Percentiles rank a stretch among this genome's conserved stretches.
Conservation (phyloP, 2,329 filamentous ascomycete species). For the Aspergillus cejpii region DNA sequence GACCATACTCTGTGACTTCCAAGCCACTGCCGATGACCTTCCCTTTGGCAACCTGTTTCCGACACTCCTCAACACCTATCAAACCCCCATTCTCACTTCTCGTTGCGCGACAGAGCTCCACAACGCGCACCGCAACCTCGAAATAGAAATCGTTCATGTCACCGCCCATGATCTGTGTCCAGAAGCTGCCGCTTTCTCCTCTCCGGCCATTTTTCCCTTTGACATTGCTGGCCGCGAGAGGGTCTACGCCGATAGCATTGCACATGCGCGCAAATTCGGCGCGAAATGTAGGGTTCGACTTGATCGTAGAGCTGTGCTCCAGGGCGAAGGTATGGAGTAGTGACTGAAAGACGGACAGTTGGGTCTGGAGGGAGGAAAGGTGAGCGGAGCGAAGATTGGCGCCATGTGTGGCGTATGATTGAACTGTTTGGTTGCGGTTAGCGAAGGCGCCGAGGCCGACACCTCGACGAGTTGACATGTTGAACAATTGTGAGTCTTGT, state of each 20-base stretch:
- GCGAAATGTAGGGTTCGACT: slow-evolving; percentile 88
- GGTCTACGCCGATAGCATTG: slow-evolving; percentile 91
- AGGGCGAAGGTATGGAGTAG: slow-evolving; percentile 90
- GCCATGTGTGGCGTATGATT: slow-evolving; percentile 87
- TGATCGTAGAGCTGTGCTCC: slow-evolving; percentile 92
- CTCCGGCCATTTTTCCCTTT: slow-evolving; percentile 44
- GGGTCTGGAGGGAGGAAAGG: slow-evolving; percentile 77
- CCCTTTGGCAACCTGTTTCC: slow-evolving; percentile 65
- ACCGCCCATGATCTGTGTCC: slow-evolving; percentile 85
- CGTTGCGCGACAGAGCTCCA: slow-evolving; percentile 83
- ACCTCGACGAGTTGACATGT: slow-evolving; percentile 50
- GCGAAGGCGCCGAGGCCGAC: slow-evolving; percentile 89
- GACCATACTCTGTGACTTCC: slow-evolving; percentile 66
- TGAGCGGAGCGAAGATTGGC: slow-evolving; percentile 78
- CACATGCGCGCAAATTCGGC: slow-evolving; percentile 99
- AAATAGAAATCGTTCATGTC: slow-evolving; percentile 99
- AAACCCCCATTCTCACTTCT: slow-evolving; percentile 87
- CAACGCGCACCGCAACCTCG: slow-evolving; percentile 88
- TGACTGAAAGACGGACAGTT: slow-evolving; percentile 92
- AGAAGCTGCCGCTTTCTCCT: slow-evolving; percentile 60
- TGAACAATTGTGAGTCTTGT: not conserved
- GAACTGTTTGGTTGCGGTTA: slow-evolving; percentile 72
- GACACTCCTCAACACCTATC: slow-evolving; percentile 74
- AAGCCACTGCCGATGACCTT: slow-evolving; percentile 67
- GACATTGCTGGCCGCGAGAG: slow-evolving; percentile 63